Conservation (phyloP, 2,329 filamentous ascomycete genomes). For the Penicillium freii region DNA sequence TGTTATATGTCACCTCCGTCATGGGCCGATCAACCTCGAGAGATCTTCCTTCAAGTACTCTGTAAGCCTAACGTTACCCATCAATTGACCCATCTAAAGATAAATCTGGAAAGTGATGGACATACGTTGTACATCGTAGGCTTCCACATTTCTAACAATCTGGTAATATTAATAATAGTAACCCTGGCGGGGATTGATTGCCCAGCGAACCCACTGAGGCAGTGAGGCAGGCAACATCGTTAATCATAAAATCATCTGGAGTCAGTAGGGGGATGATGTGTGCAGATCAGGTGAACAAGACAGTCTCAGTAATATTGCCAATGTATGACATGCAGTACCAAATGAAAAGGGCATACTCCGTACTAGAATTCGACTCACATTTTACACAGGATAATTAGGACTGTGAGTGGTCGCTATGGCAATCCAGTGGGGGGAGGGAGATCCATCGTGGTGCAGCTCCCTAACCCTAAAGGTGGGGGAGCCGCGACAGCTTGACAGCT, state of each 20-base stretch:
- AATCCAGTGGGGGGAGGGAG: slow-evolving; percentile 15
- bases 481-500: slow-evolving; percentile 16
- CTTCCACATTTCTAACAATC: slow-evolving; percentile 4
- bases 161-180: slow-evolving; percentile 12
- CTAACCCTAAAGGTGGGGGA: slow-evolving; percentile 15
- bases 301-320: slow-evolving; percentile 15
- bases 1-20: neutral
- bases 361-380: neutral
- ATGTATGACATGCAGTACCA: neutral
- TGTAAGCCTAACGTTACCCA: neutral
- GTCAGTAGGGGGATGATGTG: slow-evolving; percentile 13
- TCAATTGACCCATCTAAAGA: neutral
- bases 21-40: neutral
- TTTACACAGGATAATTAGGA: neutral
- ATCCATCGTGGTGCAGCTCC: slow-evolving; percentile 9
- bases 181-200: neutral
- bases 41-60: neutral
- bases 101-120: neutral
- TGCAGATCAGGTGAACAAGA: neutral
- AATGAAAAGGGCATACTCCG: neutral
- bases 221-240: slow-evolving; percentile 20
- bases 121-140: neutral
- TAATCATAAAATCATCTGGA: neutral
- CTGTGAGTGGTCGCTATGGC: slow-evolving; percentile 19
- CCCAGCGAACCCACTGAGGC: slow-evolving; percentile 9